Conservation (phyloP, 2,329 filamentous ascomycete genomes). For the Claviceps lovelessii region DNA sequence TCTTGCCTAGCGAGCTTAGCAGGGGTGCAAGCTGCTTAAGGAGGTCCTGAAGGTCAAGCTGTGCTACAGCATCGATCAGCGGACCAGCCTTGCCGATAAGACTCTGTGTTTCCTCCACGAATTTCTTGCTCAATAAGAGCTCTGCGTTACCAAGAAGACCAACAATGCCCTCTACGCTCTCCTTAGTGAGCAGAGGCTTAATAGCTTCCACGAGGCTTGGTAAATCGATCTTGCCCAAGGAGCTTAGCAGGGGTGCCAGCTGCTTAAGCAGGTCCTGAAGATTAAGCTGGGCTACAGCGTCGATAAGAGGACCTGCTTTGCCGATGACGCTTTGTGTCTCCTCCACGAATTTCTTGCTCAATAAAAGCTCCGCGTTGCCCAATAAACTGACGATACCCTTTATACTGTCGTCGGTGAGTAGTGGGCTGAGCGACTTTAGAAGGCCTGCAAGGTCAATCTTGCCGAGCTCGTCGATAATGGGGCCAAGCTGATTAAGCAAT, state of each 20-base stretch:
- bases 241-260: conserved; percentile 10
- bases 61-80: conserved; percentile 10
- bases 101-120: conserved; percentile 13
- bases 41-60: conserved; percentile 8
- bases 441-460: conserved; percentile 19
- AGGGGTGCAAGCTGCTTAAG: conserved; percentile 11
- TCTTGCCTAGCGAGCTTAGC: conserved; percentile 13
- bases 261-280: conserved; percentile 11
- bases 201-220: conserved; percentile 15
- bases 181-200: conserved; percentile 17
- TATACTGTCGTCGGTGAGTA: conserved; percentile 18
- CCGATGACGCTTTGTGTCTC: conserved; percentile 18
- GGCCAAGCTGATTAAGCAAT: conserved; percentile 11
- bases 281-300: conserved; percentile 4
- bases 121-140: conserved; percentile 14
- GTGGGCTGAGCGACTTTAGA: conserved; percentile 14
- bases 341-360: conserved; percentile 19
- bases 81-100: conserved; percentile 20
- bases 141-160: conserved; percentile 20
- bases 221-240: conserved; percentile 17
- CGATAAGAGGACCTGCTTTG: conserved; percentile 19
- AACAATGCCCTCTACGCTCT: conserved; percentile 19
- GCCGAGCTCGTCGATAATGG: conserved; percentile 13
- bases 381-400: conserved; percentile 20
- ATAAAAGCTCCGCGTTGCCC: conserved; percentile 16